Evolutionary conservation across 768 basidiomycete genomes (phyloP), one percentile per base, ranked within the genome.

Genomic region (Russula earlei): DNA sequence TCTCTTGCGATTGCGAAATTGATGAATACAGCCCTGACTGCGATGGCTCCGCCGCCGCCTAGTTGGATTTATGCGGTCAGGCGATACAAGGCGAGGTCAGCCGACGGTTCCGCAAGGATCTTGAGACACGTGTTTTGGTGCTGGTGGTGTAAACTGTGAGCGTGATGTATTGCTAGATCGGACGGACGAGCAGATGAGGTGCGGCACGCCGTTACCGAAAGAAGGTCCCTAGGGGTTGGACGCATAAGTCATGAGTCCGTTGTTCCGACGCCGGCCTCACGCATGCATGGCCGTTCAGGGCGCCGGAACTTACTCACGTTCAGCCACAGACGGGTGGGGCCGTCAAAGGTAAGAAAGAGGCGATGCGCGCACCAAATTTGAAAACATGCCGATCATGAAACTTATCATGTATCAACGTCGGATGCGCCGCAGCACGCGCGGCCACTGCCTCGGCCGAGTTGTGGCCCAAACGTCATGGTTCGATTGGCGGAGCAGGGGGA

Each of bases 301-400:
- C 38, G 42, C 55, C 55, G 55, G 49, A 44, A 37, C 41, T 37
- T 56, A 22, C 20, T 24, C 41, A 20, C 31, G 54, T n/a, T n/a
- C n/a, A n/a, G n/a, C n/a, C 48, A 29, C 29, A 12, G 9, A 37
- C 31, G 43, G 27, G 37, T 51, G 33, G 52, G 38, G 7, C 24
- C 9, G 5, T 33, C 11, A 46, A 25, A 44, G 19, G 25, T 29
- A 20, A 17, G 5, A 25, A 52, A 47, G 56, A 57, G 56, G 56
- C 45, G 56, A 57, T 52, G 25, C 38, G 19, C 14, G 25, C 38
- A 52, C 56, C 40, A 36, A 20, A 47, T 52, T 34, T 29, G 51
- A 48, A 36, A 1, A 14, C 33, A 31, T 17, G 56, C 34, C 45
- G 38, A 56, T 56, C 55, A 52, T 40, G 50, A 52, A 46, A 34